Conservation (phyloP, 2,329 filamentous ascomycete genomes). For the Colletotrichum costaricense region DNA sequence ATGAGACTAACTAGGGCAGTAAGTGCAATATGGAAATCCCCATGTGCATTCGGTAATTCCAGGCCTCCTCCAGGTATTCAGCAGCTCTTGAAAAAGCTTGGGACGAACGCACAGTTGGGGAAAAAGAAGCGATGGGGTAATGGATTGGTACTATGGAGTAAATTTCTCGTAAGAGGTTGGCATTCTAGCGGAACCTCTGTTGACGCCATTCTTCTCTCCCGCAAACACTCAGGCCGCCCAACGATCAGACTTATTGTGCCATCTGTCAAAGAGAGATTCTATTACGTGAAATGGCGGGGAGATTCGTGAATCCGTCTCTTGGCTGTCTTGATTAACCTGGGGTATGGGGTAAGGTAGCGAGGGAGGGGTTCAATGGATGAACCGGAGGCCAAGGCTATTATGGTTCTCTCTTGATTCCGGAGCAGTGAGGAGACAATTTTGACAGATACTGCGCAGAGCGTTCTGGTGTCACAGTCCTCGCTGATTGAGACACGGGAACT, state of each 20-base stretch:
- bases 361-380: not conserved
- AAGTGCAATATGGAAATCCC: not conserved
- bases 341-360: slow-evolving; percentile 16
- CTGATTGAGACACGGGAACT: not conserved
- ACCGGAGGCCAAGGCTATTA: not conserved
- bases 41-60: not conserved
- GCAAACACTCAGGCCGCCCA: slow-evolving; percentile 11
- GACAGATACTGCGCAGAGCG: slow-evolving; percentile 2
- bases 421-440: not conserved
- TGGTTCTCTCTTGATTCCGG: too few relatives aligned
- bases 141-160: slow-evolving; percentile 18
- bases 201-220: not conserved
- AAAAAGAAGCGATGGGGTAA: slow-evolving; percentile 3
- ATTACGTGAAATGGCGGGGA: slow-evolving; percentile 8
- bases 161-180: slow-evolving; percentile 30
- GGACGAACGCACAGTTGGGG: slow-evolving; percentile 22
- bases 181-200: slow-evolving; percentile 9
- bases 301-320: not conserved
- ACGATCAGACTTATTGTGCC: not conserved
- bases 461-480: not conserved
- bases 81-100: not conserved
- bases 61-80: not conserved
- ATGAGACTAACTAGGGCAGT: slow-evolving; percentile 1
- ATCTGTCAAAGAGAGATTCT: not conserved
- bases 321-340: slow-evolving; percentile 5